phyloP scores from a whole-genome alignment of 495 filamentous ascomycete genomes.

The Penicillium fimorum region DNA sequence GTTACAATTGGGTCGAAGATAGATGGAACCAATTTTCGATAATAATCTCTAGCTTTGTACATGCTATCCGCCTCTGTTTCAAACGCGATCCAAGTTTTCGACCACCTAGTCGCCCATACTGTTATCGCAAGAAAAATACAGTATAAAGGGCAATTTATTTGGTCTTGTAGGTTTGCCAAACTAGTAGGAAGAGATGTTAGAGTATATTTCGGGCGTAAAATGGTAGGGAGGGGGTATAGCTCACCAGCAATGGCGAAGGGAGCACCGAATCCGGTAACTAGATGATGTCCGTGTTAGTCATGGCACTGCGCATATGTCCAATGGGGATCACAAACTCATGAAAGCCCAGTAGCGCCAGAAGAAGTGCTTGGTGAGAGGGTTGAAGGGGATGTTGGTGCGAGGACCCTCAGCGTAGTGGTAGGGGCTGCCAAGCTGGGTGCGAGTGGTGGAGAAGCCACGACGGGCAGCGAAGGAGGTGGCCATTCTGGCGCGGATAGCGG shows the following conservation, averaged over 20 bases:
- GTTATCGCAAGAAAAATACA: constrained; percentile 21
- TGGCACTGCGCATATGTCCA: constrained; percentile 10
- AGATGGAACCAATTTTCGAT: constrained; percentile 26
- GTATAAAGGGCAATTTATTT: constrained; percentile 31
- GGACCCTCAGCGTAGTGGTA: constrained; percentile 99
- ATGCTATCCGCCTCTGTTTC: constrained; percentile 35
- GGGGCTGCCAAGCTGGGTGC: constrained; percentile 78
- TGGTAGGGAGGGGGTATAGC: constrained; percentile 31
- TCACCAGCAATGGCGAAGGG: constrained; percentile 83
- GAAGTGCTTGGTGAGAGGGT: constrained; percentile 85
- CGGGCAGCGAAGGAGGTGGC: constrained; percentile 66
- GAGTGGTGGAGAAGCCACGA: constrained; percentile 91
- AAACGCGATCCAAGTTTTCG: constrained; percentile 25
- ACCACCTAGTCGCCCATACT: constrained; percentile 21
- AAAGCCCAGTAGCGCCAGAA: constrained; percentile 77
- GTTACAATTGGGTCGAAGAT: constrained; percentile 19
- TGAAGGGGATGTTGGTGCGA: constrained; percentile 92
- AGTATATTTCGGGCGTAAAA: not conserved
- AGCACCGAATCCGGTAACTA: constrained; percentile 70
- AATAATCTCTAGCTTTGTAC: constrained; percentile 47
- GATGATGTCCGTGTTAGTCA: constrained; percentile 32
- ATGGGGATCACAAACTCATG: constrained; percentile 55
- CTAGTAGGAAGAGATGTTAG: constrained; percentile 48
- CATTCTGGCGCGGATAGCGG: constrained; percentile 68
- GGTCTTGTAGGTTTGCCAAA: constrained; percentile 84